These are phyloP conservation scores for Boletus vinaceobasis DNA, from an alignment of 768 basidiomycete genomes.

Conservation along the genomic window DNA sequence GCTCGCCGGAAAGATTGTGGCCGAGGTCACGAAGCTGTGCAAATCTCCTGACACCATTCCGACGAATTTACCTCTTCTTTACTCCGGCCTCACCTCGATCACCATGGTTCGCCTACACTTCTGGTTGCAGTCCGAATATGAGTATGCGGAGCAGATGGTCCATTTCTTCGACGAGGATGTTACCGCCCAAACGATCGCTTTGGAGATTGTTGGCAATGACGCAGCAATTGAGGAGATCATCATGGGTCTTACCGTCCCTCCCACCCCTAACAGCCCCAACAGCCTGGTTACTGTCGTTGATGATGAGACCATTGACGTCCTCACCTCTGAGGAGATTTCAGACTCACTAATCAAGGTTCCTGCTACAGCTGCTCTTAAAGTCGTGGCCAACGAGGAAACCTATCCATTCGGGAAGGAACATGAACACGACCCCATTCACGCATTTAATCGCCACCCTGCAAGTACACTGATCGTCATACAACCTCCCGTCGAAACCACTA, in stretches of 20 bases:
- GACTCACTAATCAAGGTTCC: constrained; percentile 5
- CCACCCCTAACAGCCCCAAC: constrained; percentile 1
- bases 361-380: neutral
- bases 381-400: neutral
- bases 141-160: constrained; percentile 27
- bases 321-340: neutral
- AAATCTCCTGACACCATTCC: constrained; percentile 25
- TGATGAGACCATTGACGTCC: constrained; percentile 10
- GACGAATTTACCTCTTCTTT: constrained; percentile 30
- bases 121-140: constrained; percentile 34
- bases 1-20: constrained; percentile 33
- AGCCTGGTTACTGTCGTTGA: constrained; percentile 22
- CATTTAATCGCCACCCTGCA: constrained; percentile 3
- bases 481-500: constrained; percentile 15
- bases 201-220: constrained; percentile 27
- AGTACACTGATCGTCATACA: constrained; percentile 25
- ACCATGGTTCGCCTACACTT: constrained; percentile 30
- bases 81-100: constrained; percentile 30
- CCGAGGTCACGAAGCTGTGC: constrained; percentile 29
- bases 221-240: constrained; percentile 10
- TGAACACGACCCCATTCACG: neutral
- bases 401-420: constrained; percentile 1
- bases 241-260: neutral
- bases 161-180: constrained; percentile 31
- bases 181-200: constrained; percentile 27